A percentile compares a stretch with the other conserved stretches of the same genome.
phyloP scores from a whole-genome alignment of 2,329 filamentous ascomycete species.

The Colletotrichum falcatum region DNA sequence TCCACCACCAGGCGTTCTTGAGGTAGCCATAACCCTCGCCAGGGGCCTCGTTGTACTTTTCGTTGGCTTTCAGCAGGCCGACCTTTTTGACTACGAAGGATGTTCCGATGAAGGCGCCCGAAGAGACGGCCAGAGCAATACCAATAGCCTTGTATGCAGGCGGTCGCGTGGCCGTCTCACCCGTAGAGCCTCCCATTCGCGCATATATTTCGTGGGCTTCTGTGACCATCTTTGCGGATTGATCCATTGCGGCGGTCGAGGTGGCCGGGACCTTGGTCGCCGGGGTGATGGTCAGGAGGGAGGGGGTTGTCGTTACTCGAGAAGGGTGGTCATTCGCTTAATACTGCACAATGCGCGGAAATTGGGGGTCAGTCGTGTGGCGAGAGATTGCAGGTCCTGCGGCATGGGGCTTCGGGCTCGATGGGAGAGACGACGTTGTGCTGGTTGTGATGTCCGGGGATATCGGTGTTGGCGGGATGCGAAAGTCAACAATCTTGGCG shows the following conservation, averaged over 20 bases:
- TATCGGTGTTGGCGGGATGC: not conserved
- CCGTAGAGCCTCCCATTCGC: constrained; percentile 36
- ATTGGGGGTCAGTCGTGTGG: not conserved
- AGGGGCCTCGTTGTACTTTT: constrained; percentile 95
- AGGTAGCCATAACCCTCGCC: constrained; percentile 98
- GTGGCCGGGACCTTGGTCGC: constrained; percentile 34
- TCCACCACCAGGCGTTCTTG: constrained; percentile 96
- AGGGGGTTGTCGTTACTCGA: constrained; percentile 23
- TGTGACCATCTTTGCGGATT: constrained; percentile 31
- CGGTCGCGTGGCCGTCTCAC: constrained; percentile 53
- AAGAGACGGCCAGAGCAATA: constrained; percentile 85
- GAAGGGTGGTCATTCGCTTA: constrained; percentile 29
- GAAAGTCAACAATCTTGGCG: constrained; percentile 40
- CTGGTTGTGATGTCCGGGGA: not conserved
- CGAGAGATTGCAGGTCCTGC: not conserved
- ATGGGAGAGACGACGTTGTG: not conserved
- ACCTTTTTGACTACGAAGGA: constrained; percentile 98
- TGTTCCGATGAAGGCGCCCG: constrained; percentile 90
- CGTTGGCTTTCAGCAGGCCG: constrained; percentile 90
- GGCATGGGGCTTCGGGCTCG: constrained; percentile 9
- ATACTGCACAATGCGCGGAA: not conserved
- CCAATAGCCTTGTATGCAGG: constrained; percentile 85
- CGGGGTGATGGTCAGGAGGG: constrained; percentile 23
- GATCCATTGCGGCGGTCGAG: constrained; percentile 30
- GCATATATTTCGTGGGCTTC: constrained; percentile 39